phyloP scores from a whole-genome alignment of 805 yeast genomes.

The Kluyveromyces wickerhamii region DNA sequence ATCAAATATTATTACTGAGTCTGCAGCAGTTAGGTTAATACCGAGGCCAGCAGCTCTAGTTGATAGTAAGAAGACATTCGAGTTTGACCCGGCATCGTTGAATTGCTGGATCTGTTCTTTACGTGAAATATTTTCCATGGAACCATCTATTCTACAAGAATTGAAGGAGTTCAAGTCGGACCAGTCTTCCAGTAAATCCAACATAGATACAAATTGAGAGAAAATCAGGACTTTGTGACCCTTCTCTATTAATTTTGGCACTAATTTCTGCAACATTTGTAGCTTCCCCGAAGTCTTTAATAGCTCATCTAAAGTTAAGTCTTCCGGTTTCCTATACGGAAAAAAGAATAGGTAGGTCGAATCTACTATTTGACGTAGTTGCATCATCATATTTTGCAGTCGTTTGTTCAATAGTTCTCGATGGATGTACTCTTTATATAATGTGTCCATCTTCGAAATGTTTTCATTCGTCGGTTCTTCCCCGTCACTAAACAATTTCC shows the following conservation, averaged over 20 bases:
- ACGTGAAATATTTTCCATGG: constrained; percentile 56
- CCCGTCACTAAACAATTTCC: constrained; percentile 21
- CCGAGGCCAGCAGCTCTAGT: constrained; percentile 97
- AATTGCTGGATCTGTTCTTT: constrained; percentile 51
- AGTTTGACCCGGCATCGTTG: constrained; percentile 26
- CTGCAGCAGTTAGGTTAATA: constrained; percentile 77
- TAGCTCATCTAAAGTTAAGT: constrained; percentile 34
- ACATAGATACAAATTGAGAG: constrained; percentile 75
- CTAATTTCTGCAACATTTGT: constrained; percentile 56
- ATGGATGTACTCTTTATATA: constrained; percentile 28
- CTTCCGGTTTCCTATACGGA: constrained; percentile 52
- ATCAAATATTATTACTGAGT: constrained; percentile 82
- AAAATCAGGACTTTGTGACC: constrained; percentile 74
- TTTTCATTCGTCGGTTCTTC: constrained; percentile 8
- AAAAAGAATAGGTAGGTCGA: constrained; percentile 79
- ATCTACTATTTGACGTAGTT: constrained; percentile 73
- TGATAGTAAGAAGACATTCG: constrained; percentile 61
- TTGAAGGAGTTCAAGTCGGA: constrained; percentile 40
- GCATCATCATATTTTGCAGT: constrained; percentile 70
- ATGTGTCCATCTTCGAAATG: constrained; percentile 18
- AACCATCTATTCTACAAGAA: constrained; percentile 69
- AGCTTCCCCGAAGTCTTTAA: constrained; percentile 65
- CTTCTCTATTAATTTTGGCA: constrained; percentile 38
- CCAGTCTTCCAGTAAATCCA: constrained; percentile 79
- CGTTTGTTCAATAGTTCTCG: constrained; percentile 42